Evolutionary conservation across 2,329 filamentous ascomycete species (phyloP), one percentile per base, ranked within the genome.

Genomic region (Stenocarpella maydis): DNA sequence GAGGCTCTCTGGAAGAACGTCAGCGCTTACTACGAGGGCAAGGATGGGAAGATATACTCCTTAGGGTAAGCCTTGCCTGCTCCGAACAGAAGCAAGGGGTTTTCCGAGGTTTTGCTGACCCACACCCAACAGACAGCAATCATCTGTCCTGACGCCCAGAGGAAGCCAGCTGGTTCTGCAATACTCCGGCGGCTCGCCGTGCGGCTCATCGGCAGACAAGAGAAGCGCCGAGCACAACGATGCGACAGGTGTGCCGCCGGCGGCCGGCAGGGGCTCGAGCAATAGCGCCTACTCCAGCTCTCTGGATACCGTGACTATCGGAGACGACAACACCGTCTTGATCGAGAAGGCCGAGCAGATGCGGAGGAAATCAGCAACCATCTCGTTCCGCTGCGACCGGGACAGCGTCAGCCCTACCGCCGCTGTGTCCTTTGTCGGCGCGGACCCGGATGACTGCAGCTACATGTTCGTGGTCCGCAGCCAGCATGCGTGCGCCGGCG

Each of bases 381-480:
- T 99, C 80, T 96, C 94, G 28, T 95, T 98, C 78, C 91, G 96
- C 73, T 99, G 96, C 84, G 95, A 98, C 78, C 89, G 89, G 72
- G 94, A 98, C 75, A 90, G 93, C 1, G 84, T 91, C 1, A 86
- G 85, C 37, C 87, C 88, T 5, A 85, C 88, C 49, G 91, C 94
- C 4, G 87, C 88, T 5, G 85, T 96, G 45, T 94, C 93, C 24
- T 99, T 97, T 78, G 91, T 98, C 70, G 93, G 92, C 70, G 83
- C 84, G 52, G 91, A 95, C 71, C 91, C 93, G 49, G 95, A 98
- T 77, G 91, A 97, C 71, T 99, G 96, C 85, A 90, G 93, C 37
- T 99, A 98, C 81, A 92, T 97, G 81, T 99, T 99, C 82, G 95
- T 98, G 79, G 91, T 95, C 61, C 92, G 95, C 73, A 96, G 93